These are phyloP conservation scores for Medicago lupulina DNA, from an alignment of 306 rosid genomes.

Conservation along the genomic window DNA sequence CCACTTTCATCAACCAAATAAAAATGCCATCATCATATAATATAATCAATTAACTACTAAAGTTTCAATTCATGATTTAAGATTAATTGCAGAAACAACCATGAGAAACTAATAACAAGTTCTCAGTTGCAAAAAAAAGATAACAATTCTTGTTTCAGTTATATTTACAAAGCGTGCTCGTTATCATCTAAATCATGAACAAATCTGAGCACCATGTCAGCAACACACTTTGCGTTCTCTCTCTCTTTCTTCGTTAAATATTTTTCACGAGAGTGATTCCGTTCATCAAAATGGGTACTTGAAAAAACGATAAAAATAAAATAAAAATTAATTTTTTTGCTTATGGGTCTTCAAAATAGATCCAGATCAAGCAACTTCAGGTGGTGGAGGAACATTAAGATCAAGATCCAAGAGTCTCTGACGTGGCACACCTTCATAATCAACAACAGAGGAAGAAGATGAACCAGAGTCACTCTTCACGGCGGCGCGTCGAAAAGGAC, in stretches of 20 bases:
- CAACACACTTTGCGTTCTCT: slow-evolving; percentile 31
- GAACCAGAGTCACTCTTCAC: slow-evolving; percentile 56
- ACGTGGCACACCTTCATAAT: slow-evolving; percentile 47
- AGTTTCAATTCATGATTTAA: not conserved
- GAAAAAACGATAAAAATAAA: not conserved
- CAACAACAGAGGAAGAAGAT: slow-evolving; percentile 57
- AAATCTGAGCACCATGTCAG: slow-evolving; percentile 43
- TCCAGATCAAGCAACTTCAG: slow-evolving; percentile 61
- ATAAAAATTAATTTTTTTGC: slow-evolving; percentile 6
- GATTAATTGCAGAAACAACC: slow-evolving; percentile 46
- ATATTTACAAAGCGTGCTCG: slow-evolving; percentile 47
- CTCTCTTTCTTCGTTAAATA: not conserved
- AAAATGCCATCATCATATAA: slow-evolving; percentile 23
- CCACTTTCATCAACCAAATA: not conserved
- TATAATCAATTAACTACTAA: no score
- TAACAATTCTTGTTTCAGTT: slow-evolving; percentile 10
- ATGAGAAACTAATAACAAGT: slow-evolving; percentile 39
- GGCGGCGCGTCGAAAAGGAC: slow-evolving; percentile 33
- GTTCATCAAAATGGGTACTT: slow-evolving; percentile 32
- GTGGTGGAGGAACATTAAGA: slow-evolving; percentile 70
- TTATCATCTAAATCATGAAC: slow-evolving; percentile 30
- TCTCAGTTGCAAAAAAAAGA: slow-evolving; percentile 51
- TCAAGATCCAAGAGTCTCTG: slow-evolving; percentile 63
- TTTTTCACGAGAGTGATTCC: slow-evolving; percentile 26
- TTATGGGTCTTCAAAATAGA: not conserved